Evolutionary conservation across 495 filamentous ascomycete genomes (phyloP).

Genomic region (Achaetomiella virescens): DNA sequence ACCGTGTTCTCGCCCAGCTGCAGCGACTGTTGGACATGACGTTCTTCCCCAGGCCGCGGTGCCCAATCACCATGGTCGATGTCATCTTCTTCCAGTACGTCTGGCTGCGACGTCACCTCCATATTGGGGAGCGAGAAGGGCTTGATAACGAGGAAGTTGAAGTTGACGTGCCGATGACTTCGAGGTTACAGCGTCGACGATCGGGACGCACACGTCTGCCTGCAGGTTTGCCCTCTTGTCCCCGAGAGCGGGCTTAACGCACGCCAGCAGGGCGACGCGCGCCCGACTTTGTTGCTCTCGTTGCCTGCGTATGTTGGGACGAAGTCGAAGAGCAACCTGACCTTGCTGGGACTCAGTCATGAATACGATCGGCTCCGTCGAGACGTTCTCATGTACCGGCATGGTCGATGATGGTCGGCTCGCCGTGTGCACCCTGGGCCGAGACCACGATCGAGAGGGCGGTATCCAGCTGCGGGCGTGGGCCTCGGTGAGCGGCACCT

Average conservation of each 20-base stretch:
- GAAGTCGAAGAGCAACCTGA: constrained; percentile 89
- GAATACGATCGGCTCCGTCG: constrained; percentile 87
- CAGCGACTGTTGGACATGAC: constrained; percentile 67
- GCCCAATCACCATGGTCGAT: constrained; percentile 83
- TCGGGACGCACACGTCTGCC: constrained; percentile 88
- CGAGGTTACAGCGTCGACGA: constrained; percentile 73
- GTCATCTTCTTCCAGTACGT: constrained; percentile 84
- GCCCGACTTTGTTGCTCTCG: constrained; percentile 79
- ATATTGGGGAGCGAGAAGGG: constrained; percentile 92
- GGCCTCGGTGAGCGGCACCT: constrained; percentile 76
- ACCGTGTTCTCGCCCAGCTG: constrained; percentile 96
- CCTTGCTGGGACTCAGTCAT: constrained; percentile 68
- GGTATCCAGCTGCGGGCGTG: constrained; percentile 87
- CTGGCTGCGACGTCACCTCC: constrained; percentile 76
- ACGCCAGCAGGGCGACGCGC: constrained; percentile 86
- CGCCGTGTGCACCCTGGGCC: constrained; percentile 79
- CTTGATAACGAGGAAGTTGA: constrained; percentile 93
- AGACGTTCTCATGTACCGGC: constrained; percentile 87
- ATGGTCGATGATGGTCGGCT: constrained; percentile 85
- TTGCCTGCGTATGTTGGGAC: constrained; percentile 96
- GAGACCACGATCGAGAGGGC: constrained; percentile 87
- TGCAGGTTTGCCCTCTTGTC: constrained; percentile 74
- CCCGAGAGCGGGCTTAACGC: constrained; percentile 73
- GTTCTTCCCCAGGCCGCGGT: constrained; percentile 93
- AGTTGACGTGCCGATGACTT: constrained; percentile 93